Evolutionary conservation across 495 filamentous ascomycete species (phyloP).

Genomic region (Tuber indicum): DNA sequence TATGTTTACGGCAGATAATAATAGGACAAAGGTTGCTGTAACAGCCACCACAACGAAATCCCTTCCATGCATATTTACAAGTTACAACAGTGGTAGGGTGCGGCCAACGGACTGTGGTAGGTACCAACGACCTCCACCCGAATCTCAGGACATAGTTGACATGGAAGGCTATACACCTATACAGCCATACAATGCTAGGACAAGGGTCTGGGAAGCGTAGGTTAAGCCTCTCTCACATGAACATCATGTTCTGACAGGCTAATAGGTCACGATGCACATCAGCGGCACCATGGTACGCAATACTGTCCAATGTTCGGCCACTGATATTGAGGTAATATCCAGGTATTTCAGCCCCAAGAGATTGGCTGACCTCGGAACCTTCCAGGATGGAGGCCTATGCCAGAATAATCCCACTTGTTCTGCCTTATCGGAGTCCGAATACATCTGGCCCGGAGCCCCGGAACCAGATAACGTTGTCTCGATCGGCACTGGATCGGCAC

Average conservation of each 20-base stretch:
- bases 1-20: background rate
- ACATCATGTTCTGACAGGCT: background rate
- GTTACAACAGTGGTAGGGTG: slow-evolving; percentile 31
- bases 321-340: background rate
- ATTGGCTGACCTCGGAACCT: slow-evolving; percentile 40
- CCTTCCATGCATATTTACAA: slow-evolving; percentile 34
- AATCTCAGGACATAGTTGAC: background rate
- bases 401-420: slow-evolving; percentile 42
- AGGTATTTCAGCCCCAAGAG: slow-evolving; percentile 40
- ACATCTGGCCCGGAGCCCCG: slow-evolving; percentile 38
- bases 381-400: slow-evolving; percentile 45
- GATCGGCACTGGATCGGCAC: slow-evolving; percentile 42
- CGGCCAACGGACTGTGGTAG: slow-evolving; percentile 9
- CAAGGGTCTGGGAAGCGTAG: slow-evolving; percentile 33
- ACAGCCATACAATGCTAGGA: background rate
- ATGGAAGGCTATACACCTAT: background rate
- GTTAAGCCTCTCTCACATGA: background rate
- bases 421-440: slow-evolving; percentile 39
- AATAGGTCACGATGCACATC: slow-evolving; percentile 30
- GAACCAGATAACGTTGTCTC: slow-evolving; percentile 41
- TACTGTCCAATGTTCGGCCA: no score
- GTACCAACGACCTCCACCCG: background rate
- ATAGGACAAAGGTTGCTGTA: slow-evolving; percentile 17
- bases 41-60: slow-evolving; percentile 28
- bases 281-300: slow-evolving; percentile 22